Conservation (phyloP, 805 yeast species). For the Pichia paraexigua region DNA sequence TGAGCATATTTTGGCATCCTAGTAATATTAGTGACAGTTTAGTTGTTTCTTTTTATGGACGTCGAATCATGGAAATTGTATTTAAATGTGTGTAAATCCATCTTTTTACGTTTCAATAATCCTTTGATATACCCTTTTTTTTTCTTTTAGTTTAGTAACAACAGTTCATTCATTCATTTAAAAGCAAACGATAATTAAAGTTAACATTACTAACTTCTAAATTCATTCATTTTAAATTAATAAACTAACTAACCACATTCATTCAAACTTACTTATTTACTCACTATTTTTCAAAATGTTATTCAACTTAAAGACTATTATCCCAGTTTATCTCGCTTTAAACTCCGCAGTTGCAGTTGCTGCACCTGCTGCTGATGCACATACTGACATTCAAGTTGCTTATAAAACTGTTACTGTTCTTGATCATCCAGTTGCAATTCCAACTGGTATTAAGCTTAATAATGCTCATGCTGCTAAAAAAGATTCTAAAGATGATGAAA, state of each 20-base stretch:
- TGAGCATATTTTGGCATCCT: background rate
- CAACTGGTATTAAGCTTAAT: background rate
- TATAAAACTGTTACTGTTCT: conserved; percentile 1
- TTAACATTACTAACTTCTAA: background rate
- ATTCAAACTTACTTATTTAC: background rate
- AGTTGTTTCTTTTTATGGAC: background rate
- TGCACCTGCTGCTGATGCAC: background rate
- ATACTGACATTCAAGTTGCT: background rate
- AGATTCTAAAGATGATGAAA: background rate
- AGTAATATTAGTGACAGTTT: too few relatives aligned
- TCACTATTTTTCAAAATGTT: background rate
- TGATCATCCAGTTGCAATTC: background rate
- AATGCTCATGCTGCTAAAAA: background rate
- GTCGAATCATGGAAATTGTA: background rate
- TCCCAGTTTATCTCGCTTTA: background rate
- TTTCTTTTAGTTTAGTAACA: background rate
- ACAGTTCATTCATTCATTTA: background rate
- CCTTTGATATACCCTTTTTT: background rate
- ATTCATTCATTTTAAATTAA: background rate
- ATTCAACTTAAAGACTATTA: conserved; percentile 1
- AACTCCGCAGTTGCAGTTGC: background rate
- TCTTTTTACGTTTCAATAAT: background rate
- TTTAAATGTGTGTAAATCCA: background rate
- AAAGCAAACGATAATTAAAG: background rate
- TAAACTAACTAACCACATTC: background rate